Evolutionary conservation across 768 basidiomycete genomes (phyloP), one percentile per base, ranked within the genome.

Genomic region (Albatrellus ellisii): DNA sequence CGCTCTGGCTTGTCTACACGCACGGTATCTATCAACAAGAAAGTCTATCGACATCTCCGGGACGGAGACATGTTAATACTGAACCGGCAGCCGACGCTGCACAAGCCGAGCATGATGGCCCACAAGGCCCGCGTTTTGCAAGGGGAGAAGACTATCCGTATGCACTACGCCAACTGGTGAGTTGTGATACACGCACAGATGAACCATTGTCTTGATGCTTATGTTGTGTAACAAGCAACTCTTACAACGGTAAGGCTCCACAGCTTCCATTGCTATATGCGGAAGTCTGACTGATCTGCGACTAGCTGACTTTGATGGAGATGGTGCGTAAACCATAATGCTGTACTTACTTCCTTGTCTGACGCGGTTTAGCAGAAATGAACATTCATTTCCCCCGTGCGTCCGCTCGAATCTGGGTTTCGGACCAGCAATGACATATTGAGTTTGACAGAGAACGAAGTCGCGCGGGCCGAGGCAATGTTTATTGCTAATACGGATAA

Each of bases 61-160:
- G 90, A 98, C 59, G 95, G 95, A 2, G 95, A 99, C 57, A 82
- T 94, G 42, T 65, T 99, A 43, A 86, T 99, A 51, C 68, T 99
- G 28, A 99, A 99, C 57, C 84, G 95, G 39, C 95, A 99, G 66
- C 95, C 95, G 6, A 98, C 95, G 1, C 69, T 99, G 40, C 95
- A 99, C 59, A 99, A 99, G 57, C 94, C 95, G 17, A 90, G 87
- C 69, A 99, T 99, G 94, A 99, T 99, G 95, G 82, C 80, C 6
- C 95, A 99, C 59, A 83, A 76, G 52, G 94, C 94, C 12, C 80
- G 81, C 43, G 83, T 98, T 15, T 60, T 99, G 47, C 74, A 79
- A 47, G 95, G 94, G 20, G 95, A 99, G 63, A 99, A 97, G 68
- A 98, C 95, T 0, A 98, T 99, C 57, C 76, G 95, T 11, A 92